A percentile compares a stretch with the other conserved stretches of the same genome.
phyloP scores from a whole-genome alignment of 441 rosid species.

The Aquilaria agallochum region DNA sequence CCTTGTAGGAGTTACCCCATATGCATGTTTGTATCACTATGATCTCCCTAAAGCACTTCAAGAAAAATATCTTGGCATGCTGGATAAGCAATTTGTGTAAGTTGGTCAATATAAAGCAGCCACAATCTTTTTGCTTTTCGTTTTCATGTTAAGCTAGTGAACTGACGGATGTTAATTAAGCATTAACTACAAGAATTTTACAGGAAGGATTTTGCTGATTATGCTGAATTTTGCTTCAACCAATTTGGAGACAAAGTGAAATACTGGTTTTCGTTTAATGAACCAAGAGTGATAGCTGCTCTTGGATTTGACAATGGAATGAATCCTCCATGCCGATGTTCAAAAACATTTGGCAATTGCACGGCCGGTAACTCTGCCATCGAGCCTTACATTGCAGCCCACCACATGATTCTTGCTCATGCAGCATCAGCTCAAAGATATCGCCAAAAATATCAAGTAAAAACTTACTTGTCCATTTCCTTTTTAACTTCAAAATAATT shows the following conservation, averaged over 20 bases:
- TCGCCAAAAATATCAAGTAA: slow-evolving; percentile 27
- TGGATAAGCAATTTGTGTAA: slow-evolving; percentile 25
- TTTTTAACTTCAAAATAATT: too few relatives aligned
- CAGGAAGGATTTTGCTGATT: slow-evolving; percentile 37
- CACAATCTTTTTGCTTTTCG: neutral
- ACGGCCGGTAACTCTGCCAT: slow-evolving; percentile 30
- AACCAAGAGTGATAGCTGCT: slow-evolving; percentile 34
- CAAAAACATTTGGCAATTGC: slow-evolving; percentile 28
- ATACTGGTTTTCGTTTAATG: slow-evolving; percentile 40
- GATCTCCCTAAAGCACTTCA: slow-evolving; percentile 38
- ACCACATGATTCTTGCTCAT: slow-evolving; percentile 33
- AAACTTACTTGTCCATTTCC: neutral
- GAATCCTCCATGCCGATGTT: slow-evolving; percentile 31
- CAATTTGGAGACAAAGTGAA: slow-evolving; percentile 35
- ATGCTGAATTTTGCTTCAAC: slow-evolving; percentile 39
- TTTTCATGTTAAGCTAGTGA: too few relatives aligned
- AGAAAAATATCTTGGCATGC: slow-evolving; percentile 24
- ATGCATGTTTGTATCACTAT: slow-evolving; percentile 30
- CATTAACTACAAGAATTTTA: neutral
- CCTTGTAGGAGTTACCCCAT: slow-evolving; percentile 30
- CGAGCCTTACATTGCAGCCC: slow-evolving; percentile 39
- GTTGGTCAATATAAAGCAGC: neutral
- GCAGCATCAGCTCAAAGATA: slow-evolving; percentile 30
- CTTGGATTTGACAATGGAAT: slow-evolving; percentile 29
- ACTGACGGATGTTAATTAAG: too few relatives aligned